These are phyloP conservation scores for Alternaria sp. DNA, from an alignment of 2,329 filamentous ascomycete species.

Conservation along the genomic window DNA sequence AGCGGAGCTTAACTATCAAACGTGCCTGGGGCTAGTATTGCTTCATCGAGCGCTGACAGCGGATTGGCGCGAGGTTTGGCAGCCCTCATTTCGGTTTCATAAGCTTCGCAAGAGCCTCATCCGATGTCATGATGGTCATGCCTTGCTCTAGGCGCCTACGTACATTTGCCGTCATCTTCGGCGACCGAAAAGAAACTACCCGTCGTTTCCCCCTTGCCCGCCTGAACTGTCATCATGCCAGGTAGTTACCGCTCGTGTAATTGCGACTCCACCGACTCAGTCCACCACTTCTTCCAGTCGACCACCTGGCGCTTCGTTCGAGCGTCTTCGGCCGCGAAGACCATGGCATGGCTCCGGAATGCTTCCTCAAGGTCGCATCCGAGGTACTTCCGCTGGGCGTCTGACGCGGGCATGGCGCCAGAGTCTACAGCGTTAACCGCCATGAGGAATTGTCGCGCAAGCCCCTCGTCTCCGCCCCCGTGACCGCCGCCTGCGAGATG, in stretches of 20 bases:
- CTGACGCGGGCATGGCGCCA: conserved; percentile 66
- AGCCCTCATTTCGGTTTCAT: conserved; percentile 24
- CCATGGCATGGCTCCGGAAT: conserved; percentile 87
- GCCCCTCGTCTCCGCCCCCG: conserved; percentile 79
- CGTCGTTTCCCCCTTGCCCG: neutral
- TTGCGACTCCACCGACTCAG: conserved; percentile 55
- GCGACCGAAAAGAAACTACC: conserved; percentile 3
- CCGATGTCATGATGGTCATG: conserved; percentile 22
- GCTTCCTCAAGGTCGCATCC: conserved; percentile 87
- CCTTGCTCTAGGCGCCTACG: conserved; percentile 38
- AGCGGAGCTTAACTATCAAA: conserved; percentile 28
- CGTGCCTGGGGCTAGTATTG: conserved; percentile 18
- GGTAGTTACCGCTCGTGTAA: conserved; percentile 18
- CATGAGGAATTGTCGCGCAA: conserved; percentile 80
- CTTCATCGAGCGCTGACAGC: conserved; percentile 21
- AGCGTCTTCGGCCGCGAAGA: conserved; percentile 93
- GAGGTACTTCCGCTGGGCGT: conserved; percentile 76
- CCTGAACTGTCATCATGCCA: conserved; percentile 3
- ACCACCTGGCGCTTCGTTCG: conserved; percentile 72
- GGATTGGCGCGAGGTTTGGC: conserved; percentile 19
- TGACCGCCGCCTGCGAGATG: conserved; percentile 67
- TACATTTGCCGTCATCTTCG: conserved; percentile 13
- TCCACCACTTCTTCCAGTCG: conserved; percentile 80
- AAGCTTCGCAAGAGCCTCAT: conserved; percentile 24
- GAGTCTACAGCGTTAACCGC: conserved; percentile 83